Evolutionary conservation across 192 early-diverging fungal species (phyloP).

Genomic region (Coemansia sp.): DNA sequence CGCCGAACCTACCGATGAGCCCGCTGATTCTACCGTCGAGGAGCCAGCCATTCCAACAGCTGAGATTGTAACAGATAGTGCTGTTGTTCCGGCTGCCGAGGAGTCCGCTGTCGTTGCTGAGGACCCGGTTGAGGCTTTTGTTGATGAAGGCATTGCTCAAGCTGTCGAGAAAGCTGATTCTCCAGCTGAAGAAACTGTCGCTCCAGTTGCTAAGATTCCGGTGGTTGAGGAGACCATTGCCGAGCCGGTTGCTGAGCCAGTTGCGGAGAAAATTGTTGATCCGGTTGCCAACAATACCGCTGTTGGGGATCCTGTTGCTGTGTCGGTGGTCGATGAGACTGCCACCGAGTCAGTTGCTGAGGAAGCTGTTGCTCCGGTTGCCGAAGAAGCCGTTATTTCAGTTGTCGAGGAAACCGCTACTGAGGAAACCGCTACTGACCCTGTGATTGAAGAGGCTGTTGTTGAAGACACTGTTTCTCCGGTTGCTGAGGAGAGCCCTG

Average conservation of each 20-base stretch:
- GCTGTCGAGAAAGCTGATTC: background rate
- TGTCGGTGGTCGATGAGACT: conserved; percentile 1
- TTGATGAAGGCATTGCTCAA: background rate
- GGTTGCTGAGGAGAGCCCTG: background rate
- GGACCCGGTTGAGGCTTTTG: conserved; percentile 1
- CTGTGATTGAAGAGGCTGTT: background rate
- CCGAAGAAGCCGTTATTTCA: background rate
- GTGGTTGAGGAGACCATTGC: background rate
- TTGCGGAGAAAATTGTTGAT: background rate
- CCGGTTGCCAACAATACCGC: background rate
- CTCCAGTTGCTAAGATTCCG: background rate
- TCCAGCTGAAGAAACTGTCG: background rate
- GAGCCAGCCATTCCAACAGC: background rate
- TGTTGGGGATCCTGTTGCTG: background rate
- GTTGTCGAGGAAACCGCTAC: background rate
- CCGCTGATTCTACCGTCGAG: background rate
- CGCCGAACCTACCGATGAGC: background rate
- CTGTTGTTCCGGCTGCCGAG: background rate
- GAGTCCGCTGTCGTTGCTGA: background rate
- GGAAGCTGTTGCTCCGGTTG: background rate
- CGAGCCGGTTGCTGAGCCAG: background rate
- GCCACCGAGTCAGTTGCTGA: background rate
- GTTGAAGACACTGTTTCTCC: background rate
- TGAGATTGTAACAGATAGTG: background rate
- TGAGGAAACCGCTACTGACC: background rate